Conservation (phyloP, 352 stramenopile genomes). For the Phytophthora pini region DNA sequence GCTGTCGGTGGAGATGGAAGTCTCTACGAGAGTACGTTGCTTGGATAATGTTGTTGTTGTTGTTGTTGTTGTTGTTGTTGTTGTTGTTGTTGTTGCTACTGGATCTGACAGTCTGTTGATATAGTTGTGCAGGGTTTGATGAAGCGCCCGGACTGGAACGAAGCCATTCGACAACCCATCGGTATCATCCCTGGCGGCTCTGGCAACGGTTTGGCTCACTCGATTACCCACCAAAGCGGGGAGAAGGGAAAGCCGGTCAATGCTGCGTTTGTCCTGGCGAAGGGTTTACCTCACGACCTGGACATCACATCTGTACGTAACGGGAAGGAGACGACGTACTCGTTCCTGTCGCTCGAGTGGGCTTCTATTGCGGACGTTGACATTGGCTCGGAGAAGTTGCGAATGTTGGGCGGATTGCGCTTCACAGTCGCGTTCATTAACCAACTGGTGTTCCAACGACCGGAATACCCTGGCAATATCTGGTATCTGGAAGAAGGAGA, state of each 20-base stretch:
- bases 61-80: neutral
- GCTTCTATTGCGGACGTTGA: constrained; percentile 87
- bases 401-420: constrained; percentile 61
- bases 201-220: constrained; percentile 75
- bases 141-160: constrained; percentile 72
- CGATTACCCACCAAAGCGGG: constrained; percentile 59
- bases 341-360: constrained; percentile 86
- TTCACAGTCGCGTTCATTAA: constrained; percentile 72
- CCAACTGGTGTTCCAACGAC: constrained; percentile 60
- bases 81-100: neutral
- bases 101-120: constrained; percentile 5
- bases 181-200: constrained; percentile 66
- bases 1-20: constrained; percentile 75
- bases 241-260: constrained; percentile 57
- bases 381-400: constrained; percentile 75
- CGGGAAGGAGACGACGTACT: constrained; percentile 67
- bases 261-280: constrained; percentile 69
- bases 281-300: constrained; percentile 67
- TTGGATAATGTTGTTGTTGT: neutral
- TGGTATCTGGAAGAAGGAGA: constrained; percentile 66
- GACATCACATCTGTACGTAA: constrained; percentile 75
- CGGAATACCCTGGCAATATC: constrained; percentile 64
- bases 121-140: constrained; percentile 80
- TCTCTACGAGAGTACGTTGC: constrained; percentile 66
- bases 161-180: constrained; percentile 68